Evolutionary conservation across 257 asterid genomes (phyloP), one percentile per base, ranked within the genome.

Genomic region (Ligustrum vulgare): DNA sequence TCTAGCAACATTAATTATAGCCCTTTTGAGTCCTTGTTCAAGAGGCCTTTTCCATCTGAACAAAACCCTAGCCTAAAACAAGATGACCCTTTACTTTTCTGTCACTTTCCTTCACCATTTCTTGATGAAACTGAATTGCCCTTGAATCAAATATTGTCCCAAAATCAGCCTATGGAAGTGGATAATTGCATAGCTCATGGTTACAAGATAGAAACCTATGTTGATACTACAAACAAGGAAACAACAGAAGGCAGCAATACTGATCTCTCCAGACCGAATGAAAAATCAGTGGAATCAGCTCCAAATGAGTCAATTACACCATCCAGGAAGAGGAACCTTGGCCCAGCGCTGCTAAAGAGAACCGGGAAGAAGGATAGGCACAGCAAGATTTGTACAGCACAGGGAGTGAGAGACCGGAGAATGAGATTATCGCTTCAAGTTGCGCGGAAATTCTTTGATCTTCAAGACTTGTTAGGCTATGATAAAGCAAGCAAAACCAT

Each of bases 61-160:
- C 88, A 78, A 79, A 82, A 79, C 86, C 82, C 85, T 72, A 73
- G 25, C 73, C 63, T 80, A 75, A 49, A 71, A 67, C 75, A 45
- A 70, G 79, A 84, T 3, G 74, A 77, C 65, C 71, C 74, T 65
- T 79, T 79, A 2, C 77, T 73, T 13, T 72, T 82, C 76, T 62
- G 66, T 70, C 76, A 74, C 82, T 87, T 82, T 51, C 85, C 89
- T 39, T 84, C 85, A 2, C 89, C 88, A 5, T 84, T 87, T 67
- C 71, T 87, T 32, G 92, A 86, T 41, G 88, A 85, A 11, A 80
- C 75, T 13, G 88, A 87, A 20, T 73, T 82, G 34, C 88, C 90
- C 31, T 66, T 86, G 70, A 75, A 75, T 81, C 88, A 84, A 71
- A 85, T 78, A 12, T 28, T 85, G 18, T 69, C 72, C 16, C 77